phyloP scores from a whole-genome alignment of 306 rosid genomes.

The Fragaria vesca region DNA sequence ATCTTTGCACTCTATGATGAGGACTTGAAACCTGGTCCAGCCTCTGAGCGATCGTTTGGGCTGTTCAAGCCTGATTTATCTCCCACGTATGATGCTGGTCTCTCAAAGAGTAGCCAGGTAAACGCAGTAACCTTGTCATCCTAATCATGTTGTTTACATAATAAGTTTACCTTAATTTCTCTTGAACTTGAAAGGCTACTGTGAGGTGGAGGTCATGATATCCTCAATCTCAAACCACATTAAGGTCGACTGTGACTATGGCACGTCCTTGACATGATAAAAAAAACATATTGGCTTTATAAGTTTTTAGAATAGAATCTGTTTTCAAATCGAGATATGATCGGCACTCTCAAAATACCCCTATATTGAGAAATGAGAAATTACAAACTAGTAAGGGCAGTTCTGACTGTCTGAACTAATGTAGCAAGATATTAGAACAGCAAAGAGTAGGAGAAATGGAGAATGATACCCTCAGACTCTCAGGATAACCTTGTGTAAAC shows the following conservation, averaged over 20 bases:
- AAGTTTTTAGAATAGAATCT: too few relatives aligned
- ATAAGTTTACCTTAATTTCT: neutral
- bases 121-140: neutral
- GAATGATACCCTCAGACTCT: neutral
- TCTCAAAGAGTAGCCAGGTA: slow-evolving; percentile 70
- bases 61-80: slow-evolving; percentile 64
- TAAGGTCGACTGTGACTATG: neutral
- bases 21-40: slow-evolving; percentile 64
- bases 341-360: neutral
- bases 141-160: neutral
- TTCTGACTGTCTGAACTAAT: neutral
- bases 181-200: neutral
- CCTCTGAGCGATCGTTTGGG: slow-evolving; percentile 78
- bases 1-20: slow-evolving; percentile 86
- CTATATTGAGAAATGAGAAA: neutral
- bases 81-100: slow-evolving; percentile 69
- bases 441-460: neutral
- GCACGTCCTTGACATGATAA: neutral
- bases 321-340: neutral
- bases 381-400: neutral
- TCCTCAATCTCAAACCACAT: neutral
- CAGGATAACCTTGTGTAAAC: neutral
- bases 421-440: neutral
- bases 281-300: too few relatives aligned
- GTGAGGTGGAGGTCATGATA: neutral